phyloP scores from a whole-genome alignment of 371 early-diverging fungal species.

The Mortierella sp. region DNA sequence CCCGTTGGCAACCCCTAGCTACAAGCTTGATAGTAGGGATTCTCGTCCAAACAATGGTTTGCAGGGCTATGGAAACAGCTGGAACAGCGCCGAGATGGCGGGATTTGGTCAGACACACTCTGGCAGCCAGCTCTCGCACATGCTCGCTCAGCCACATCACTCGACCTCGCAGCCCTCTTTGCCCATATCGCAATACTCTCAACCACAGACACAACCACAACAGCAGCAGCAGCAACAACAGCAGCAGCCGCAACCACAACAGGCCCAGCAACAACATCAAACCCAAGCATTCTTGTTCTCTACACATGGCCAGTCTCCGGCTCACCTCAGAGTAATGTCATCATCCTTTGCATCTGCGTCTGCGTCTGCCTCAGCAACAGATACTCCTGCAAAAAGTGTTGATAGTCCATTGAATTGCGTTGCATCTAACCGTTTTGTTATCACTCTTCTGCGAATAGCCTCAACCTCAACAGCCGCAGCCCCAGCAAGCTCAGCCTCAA shows the following conservation, averaged over 20 bases:
- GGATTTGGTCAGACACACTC: constrained; percentile 44
- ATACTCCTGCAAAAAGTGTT: too few relatives aligned
- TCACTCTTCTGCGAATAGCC: constrained; percentile 6
- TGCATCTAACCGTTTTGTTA: too few relatives aligned
- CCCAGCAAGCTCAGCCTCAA: constrained; percentile 26
- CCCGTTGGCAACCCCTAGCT: constrained; percentile 23
- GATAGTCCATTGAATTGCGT: too few relatives aligned
- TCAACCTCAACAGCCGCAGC: constrained; percentile 17
- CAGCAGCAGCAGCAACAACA: constrained; percentile 19
- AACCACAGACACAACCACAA: constrained; percentile 25
- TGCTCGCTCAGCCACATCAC: constrained; percentile 35
- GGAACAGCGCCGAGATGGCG: constrained; percentile 24
- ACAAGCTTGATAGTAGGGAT: constrained; percentile 42
- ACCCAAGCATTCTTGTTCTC: constrained; percentile 29
- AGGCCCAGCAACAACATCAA: constrained; percentile 36
- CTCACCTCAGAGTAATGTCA: constrained; percentile 32
- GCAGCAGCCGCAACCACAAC: constrained; percentile 27
- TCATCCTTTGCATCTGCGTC: too few relatives aligned
- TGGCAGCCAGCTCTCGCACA: constrained; percentile 32
- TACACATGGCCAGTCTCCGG: constrained; percentile 26
- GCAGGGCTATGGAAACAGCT: constrained; percentile 38
- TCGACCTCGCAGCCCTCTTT: constrained; percentile 29
- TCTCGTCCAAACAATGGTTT: constrained; percentile 28
- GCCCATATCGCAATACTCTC: constrained; percentile 36
- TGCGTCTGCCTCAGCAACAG: too few relatives aligned